Conservation (phyloP, 371 early-diverging fungal genomes). For the Mortierella sp. region DNA sequence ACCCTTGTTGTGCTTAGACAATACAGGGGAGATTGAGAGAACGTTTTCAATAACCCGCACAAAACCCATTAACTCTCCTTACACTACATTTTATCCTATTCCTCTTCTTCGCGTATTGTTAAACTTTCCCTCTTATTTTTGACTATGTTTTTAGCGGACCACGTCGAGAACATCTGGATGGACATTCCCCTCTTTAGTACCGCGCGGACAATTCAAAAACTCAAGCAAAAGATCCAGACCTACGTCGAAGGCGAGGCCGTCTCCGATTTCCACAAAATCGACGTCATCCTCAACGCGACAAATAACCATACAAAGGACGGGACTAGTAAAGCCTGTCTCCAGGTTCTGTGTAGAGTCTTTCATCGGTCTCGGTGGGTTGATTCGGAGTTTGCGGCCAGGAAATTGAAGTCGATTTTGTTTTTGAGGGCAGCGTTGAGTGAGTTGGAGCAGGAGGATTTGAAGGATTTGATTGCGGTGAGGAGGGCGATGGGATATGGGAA, state of each 20-base stretch:
- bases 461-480: slow-evolving; percentile 28
- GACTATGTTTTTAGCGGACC: slow-evolving; percentile 27
- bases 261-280: slow-evolving; percentile 39
- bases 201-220: slow-evolving; percentile 33
- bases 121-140: background rate
- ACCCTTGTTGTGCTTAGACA: too few relatives aligned
- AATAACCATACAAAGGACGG: slow-evolving; percentile 54
- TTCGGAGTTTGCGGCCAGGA: slow-evolving; percentile 16
- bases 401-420: slow-evolving; percentile 38
- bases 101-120: too few relatives aligned
- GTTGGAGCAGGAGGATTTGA: slow-evolving; percentile 47
- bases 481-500: slow-evolving; percentile 20
- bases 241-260: slow-evolving; percentile 36
- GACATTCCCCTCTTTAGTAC: slow-evolving; percentile 49
- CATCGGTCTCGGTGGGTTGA: slow-evolving; percentile 43
- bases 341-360: slow-evolving; percentile 37
- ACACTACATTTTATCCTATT: background rate
- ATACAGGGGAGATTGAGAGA: background rate
- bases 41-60: too few relatives aligned
- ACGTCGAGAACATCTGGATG: slow-evolving; percentile 46
- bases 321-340: slow-evolving; percentile 43
- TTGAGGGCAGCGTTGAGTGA: slow-evolving; percentile 41
- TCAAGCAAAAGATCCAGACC: slow-evolving; percentile 42
- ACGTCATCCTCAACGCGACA: slow-evolving; percentile 43
- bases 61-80: background rate